Conservation (phyloP, 202 grass and related monocot genomes). For the Panicum hallii region DNA sequence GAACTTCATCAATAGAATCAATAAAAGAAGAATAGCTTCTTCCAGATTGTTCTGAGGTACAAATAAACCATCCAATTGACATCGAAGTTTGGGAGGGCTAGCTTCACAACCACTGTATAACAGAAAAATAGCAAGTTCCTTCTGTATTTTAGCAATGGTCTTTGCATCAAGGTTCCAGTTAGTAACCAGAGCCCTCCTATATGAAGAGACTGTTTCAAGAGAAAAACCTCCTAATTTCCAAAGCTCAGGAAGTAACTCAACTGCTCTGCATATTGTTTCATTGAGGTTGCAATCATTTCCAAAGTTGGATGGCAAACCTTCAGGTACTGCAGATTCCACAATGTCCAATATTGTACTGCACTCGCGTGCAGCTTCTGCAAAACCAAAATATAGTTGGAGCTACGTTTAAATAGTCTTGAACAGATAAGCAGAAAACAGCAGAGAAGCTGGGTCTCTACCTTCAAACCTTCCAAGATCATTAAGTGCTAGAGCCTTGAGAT, state of each 20-base stretch:
- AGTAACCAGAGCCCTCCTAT: conserved; percentile 74
- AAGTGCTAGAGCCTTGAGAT: conserved; percentile 77
- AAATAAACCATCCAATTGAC: conserved; percentile 73
- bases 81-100: conserved; percentile 53
- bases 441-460: conserved; percentile 48
- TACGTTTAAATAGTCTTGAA: conserved; percentile 7
- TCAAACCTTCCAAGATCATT: conserved; percentile 71
- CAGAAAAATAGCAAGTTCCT: conserved; percentile 82
- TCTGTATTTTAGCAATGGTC: conserved; percentile 66
- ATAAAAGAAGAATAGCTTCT: conserved; percentile 90
- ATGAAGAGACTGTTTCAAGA: conserved; percentile 74
- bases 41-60: conserved; percentile 82
- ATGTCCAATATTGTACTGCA: conserved; percentile 74
- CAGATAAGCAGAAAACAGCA: conserved; percentile 7
- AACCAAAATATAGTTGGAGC: conserved; percentile 44
- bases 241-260: conserved; percentile 85
- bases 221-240: conserved; percentile 65
- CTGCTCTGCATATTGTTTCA: conserved; percentile 70
- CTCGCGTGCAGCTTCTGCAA: conserved; percentile 77
- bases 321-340: conserved; percentile 66
- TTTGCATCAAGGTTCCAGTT: conserved; percentile 75
- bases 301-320: conserved; percentile 56
- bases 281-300: conserved; percentile 65
- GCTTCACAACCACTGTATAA: conserved; percentile 82
- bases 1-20: conserved; percentile 86